Percentiles rank a stretch among this genome's conserved stretches.
These are phyloP conservation scores for Suillus decipiens DNA, from an alignment of 768 basidiomycete genomes.

Conservation along the genomic window DNA sequence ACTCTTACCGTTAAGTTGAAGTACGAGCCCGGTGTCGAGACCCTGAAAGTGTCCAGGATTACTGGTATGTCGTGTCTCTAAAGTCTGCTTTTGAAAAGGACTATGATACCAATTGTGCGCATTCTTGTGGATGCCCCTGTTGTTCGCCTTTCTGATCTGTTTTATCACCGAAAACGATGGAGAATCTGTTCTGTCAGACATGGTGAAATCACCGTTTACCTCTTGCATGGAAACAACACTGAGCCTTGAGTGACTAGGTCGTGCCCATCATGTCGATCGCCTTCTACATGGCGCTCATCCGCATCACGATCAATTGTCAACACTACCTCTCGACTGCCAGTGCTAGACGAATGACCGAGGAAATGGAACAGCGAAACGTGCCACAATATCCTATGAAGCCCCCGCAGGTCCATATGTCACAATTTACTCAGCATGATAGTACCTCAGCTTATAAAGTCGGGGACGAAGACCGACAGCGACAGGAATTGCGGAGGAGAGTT, in stretches of 20 bases:
- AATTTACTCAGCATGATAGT: not conserved
- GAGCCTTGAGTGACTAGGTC: not conserved
- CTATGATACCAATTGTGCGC: constrained; percentile 3
- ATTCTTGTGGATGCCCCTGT: constrained; percentile 10
- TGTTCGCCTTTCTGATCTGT: constrained; percentile 10
- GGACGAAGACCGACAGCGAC: not conserved
- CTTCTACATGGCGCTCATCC: constrained; percentile 2
- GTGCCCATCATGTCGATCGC: not conserved
- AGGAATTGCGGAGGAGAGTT: not conserved
- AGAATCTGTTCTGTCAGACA: constrained; percentile 10
- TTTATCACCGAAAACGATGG: not conserved
- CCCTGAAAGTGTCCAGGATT: not conserved
- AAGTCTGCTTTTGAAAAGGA: not conserved
- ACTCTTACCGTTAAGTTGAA: constrained; percentile 9
- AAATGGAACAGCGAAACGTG: not conserved
- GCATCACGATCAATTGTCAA: not conserved
- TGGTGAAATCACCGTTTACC: not conserved
- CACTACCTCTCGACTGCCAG: not conserved
- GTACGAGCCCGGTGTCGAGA: not conserved
- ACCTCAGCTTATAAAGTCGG: not conserved
- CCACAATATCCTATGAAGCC: constrained; percentile 3
- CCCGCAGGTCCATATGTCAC: constrained; percentile 5
- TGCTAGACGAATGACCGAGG: not conserved
- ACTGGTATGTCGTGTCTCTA: constrained; percentile 2
- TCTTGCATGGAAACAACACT: not conserved